Percentiles rank a stretch among this genome's conserved stretches.
Evolutionary conservation across 2,329 filamentous ascomycete genomes (phyloP).

Genomic region (Aspergillus brasiliensis): DNA sequence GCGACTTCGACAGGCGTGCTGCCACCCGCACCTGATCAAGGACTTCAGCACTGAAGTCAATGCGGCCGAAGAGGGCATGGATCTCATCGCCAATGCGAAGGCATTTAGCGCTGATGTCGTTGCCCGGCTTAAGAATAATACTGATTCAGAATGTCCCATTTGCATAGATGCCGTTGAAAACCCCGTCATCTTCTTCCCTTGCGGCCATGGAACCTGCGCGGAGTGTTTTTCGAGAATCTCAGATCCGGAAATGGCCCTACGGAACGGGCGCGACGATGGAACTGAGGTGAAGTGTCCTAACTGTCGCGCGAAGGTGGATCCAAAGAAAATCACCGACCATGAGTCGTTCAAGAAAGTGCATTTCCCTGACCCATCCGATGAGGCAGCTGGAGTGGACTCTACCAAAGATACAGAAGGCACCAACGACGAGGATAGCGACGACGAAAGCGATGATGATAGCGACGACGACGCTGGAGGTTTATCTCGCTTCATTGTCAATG

Average conservation of each 20-base stretch:
- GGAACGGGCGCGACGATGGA: constrained; percentile 60
- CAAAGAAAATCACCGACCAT: constrained; percentile 72
- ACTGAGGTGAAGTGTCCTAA: constrained; percentile 69
- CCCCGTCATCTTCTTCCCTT: constrained; percentile 77
- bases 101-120: constrained; percentile 63
- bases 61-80: constrained; percentile 53
- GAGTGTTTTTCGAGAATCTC: constrained; percentile 73
- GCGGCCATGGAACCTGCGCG: constrained; percentile 76
- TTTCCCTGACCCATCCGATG: constrained; percentile 56
- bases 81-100: constrained; percentile 65
- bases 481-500: constrained; percentile 21
- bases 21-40: constrained; percentile 71
- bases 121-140: constrained; percentile 61
- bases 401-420: constrained; percentile 13
- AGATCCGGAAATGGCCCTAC: constrained; percentile 61
- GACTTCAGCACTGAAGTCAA: constrained; percentile 61
- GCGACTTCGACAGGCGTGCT: constrained; percentile 78
- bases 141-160: constrained; percentile 76
- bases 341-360: constrained; percentile 73
- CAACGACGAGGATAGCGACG: constrained; percentile 37
- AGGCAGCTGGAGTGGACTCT: constrained; percentile 21
- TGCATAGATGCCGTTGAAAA: constrained; percentile 77
- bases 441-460: constrained; percentile 38
- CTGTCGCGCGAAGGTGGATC: constrained; percentile 69
- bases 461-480: constrained; percentile 26